phyloP scores from a whole-genome alignment of 257 asterid genomes.

The Galeopsis tetrahit region DNA sequence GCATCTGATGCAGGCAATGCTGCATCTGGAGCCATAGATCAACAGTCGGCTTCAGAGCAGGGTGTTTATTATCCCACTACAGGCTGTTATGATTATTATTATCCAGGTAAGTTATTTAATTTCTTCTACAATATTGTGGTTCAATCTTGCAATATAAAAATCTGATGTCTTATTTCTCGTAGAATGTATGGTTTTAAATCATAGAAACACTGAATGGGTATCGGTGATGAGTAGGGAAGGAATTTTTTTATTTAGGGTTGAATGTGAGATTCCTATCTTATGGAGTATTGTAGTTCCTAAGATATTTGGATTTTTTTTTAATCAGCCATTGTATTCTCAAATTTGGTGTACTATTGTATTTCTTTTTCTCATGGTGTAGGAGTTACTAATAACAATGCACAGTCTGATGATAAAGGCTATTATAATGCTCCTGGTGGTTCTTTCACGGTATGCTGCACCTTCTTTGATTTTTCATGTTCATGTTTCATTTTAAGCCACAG shows the following conservation, averaged over 20 bases:
- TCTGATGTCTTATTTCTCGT: background rate
- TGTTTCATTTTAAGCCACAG: background rate
- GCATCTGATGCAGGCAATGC: conserved; percentile 42
- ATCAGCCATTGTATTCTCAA: background rate
- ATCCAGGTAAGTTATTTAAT: conserved; percentile 55
- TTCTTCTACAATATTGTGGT: background rate
- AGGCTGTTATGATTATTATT: conserved; percentile 62
- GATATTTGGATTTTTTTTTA: conserved; percentile 2
- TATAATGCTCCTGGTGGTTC: conserved; percentile 47
- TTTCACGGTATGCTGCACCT: conserved; percentile 45
- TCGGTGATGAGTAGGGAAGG: background rate
- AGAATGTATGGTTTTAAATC: too few relatives aligned
- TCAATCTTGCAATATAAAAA: background rate
- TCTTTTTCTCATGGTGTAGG: conserved; percentile 41
- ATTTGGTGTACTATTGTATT: background rate
- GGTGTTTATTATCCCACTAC: conserved; percentile 59
- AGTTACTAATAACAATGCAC: conserved; percentile 52
- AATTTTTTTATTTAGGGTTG: background rate
- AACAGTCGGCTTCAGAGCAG: conserved; percentile 49
- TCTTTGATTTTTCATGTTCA: background rate
- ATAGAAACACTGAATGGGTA: too few relatives aligned
- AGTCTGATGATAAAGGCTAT: conserved; percentile 62
- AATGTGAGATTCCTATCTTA: background rate
- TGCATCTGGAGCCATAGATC: conserved; percentile 45
- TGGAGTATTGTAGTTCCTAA: background rate